Evolutionary conservation across 208 protist species (phyloP), one percentile per base, ranked within the genome.

Genomic region (Trichomonas gallinae): DNA sequence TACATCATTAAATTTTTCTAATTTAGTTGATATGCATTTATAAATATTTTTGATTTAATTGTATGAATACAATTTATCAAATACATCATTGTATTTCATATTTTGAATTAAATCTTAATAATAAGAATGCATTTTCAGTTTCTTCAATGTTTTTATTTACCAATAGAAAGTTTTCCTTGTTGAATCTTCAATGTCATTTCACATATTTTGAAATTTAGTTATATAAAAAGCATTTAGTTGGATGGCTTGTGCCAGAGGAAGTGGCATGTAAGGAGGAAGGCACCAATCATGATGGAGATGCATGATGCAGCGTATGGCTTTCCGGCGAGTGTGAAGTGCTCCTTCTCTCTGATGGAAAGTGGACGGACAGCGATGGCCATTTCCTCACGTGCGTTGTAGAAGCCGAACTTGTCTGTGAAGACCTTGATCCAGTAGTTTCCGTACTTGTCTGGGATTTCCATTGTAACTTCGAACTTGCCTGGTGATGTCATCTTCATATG

Each of bases 241-340:
- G 83, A 89, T 51, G 87, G 87, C 38, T 51, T 93, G 87, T 93
- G 87, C 15, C 44, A 93, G 38, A 93, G 87, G 87, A 93, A 93
- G n/a, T 93, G 87, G 45, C 42, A 17, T 8, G 44, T 38, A 38
- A 26, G 13, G 40, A 93, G 15, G 87, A 93, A 93, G 36, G 87
- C 44, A 58, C 40, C 87, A 93, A 44, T 44, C 87, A 93, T 93
- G 13, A 51, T 93, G 9, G 45, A 44, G 8, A 93, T 51, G 40
- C 42, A 48, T 1, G 87, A 93, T 31, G 26, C 40, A 34, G n/a
- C 40, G 15, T 93, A 93, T 34, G 87, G 87, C 51, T 51, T 23
- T 49, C 40, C 87, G 15, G 40, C 42, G 17, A 38, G 3, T 23
- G 46, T 13, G 44, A 93, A 93, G 15, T 93, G 42, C 31, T 93